phyloP scores from a whole-genome alignment of 345 rosid genomes.

The Syzygium jambos region DNA sequence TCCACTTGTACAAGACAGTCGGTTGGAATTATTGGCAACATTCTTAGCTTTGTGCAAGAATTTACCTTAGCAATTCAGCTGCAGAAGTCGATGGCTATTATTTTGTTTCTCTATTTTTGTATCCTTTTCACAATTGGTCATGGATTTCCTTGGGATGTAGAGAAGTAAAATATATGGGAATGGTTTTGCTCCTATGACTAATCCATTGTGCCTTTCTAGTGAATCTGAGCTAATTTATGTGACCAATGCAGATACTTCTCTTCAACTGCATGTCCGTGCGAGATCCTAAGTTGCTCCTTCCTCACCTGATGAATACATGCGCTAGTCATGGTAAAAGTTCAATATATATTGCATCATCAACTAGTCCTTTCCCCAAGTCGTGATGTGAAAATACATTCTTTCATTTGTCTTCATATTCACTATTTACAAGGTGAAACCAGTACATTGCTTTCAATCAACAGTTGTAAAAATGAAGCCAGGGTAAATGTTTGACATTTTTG shows the following conservation, averaged over 20 bases:
- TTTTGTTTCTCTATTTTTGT: not conserved
- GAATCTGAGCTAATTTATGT: not conserved
- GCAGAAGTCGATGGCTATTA: not conserved
- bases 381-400: not conserved
- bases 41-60: not conserved
- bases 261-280: slow-evolving; percentile 95
- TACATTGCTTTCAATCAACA: not conserved
- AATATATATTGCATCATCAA: not conserved
- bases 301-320: slow-evolving; percentile 38
- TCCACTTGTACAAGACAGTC: not conserved
- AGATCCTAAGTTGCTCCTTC: slow-evolving; percentile 72
- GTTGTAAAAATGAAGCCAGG: not conserved
- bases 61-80: not conserved
- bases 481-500: not conserved
- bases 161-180: not conserved
- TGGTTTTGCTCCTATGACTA: not conserved
- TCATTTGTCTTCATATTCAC: not conserved
- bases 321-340: slow-evolving; percentile 15
- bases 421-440: not conserved
- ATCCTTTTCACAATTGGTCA: not conserved
- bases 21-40: not conserved
- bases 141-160: not conserved
- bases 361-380: not conserved
- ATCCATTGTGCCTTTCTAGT: not conserved
- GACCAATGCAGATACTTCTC: slow-evolving; percentile 61